Conservation (phyloP, 1,284 basidiomycete genomes). For the Salmacisia buchloeana region DNA sequence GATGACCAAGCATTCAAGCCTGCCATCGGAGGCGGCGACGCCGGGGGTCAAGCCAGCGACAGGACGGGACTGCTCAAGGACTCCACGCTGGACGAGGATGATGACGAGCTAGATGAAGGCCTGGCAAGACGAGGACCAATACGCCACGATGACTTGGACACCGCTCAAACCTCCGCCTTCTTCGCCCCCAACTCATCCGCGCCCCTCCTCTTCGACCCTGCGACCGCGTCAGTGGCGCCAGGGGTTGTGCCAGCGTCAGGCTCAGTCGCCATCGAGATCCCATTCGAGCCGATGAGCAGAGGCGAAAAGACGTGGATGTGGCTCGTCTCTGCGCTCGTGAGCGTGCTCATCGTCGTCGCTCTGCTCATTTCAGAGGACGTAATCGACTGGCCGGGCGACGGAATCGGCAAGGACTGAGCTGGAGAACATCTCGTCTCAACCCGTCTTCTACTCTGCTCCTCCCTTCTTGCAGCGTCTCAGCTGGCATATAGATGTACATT, state of each 20-base stretch:
- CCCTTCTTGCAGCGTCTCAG: background rate
- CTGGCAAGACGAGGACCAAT: no score
- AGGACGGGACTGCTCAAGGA: background rate
- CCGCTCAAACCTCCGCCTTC: no score
- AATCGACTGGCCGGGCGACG: constrained; percentile 23
- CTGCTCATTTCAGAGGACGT: constrained; percentile 16
- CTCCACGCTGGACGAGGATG: no score
- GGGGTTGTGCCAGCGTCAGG: background rate
- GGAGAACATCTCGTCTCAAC: background rate
- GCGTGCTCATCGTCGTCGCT: constrained; percentile 10
- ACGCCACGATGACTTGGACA: no score
- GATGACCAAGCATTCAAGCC: background rate
- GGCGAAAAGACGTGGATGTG: constrained; percentile 18
- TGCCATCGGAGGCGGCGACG: background rate
- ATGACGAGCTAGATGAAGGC: no score
- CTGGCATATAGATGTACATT: background rate
- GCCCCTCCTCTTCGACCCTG: background rate
- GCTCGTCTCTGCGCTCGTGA: constrained; percentile 10
- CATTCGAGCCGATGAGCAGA: constrained; percentile 13
- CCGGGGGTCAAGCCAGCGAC: background rate
- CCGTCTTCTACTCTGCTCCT: background rate
- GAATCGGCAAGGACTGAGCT: constrained; percentile 13
- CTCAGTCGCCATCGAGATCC: no score
- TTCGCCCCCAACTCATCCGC: no score
- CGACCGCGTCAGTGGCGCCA: background rate